These are phyloP conservation scores for Paramecium biaurelia DNA, from an alignment of 73 alveolate genomes.

Conservation along the genomic window DNA sequence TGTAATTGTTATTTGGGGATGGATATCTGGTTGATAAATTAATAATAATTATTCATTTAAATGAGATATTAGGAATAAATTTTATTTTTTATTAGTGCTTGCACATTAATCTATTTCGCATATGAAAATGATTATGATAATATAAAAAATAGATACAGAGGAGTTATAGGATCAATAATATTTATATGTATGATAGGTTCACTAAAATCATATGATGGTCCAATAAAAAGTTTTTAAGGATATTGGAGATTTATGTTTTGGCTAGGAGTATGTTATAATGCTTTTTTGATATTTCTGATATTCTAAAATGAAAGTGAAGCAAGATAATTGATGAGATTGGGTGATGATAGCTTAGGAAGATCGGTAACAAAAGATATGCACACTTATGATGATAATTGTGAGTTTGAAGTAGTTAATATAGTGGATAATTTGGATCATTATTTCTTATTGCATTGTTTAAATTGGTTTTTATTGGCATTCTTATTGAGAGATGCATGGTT, in stretches of 20 bases:
- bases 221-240: slow-evolving; percentile 48
- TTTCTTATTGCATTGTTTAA: slow-evolving; percentile 77
- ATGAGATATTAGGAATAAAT: slow-evolving; percentile 50
- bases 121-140: background rate
- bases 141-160: slow-evolving; percentile 47
- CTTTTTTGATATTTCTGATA: slow-evolving; percentile 65
- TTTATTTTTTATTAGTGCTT: background rate
- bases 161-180: slow-evolving; percentile 39
- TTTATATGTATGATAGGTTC: slow-evolving; percentile 68
- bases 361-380: slow-evolving; percentile 75
- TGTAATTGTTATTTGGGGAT: background rate
- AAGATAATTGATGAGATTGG: slow-evolving; percentile 62
- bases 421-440: slow-evolving; percentile 80
- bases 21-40: background rate
- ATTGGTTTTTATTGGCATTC: slow-evolving; percentile 85
- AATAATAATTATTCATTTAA: background rate
- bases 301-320: slow-evolving; percentile 71
- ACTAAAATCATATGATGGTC: slow-evolving; percentile 65
- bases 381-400: slow-evolving; percentile 84
- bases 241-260: slow-evolving; percentile 71
- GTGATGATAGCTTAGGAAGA: slow-evolving; percentile 65
- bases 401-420: slow-evolving; percentile 70
- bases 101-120: background rate
- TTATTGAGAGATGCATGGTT: slow-evolving; percentile 78
- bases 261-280: slow-evolving; percentile 61